These are phyloP conservation scores for Microascus cirrosus DNA, from an alignment of 2,329 filamentous ascomycete genomes.

Conservation along the genomic window DNA sequence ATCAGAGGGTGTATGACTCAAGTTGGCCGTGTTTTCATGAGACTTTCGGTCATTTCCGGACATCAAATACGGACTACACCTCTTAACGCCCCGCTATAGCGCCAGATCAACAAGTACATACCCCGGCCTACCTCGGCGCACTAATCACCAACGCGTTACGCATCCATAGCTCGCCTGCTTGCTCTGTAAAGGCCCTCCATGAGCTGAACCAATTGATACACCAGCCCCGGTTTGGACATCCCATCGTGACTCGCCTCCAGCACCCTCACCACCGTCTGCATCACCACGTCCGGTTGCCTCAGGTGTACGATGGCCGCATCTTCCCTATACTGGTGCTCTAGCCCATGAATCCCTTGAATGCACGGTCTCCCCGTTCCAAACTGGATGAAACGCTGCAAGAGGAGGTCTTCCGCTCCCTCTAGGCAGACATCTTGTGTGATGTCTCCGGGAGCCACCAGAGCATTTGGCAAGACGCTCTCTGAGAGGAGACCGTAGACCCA, in stretches of 20 bases:
- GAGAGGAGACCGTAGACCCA: slow-evolving; percentile 54
- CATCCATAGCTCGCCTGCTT: neutral
- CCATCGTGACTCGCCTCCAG: slow-evolving; percentile 5
- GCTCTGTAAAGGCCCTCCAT: slow-evolving; percentile 7
- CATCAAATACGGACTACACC: neutral
- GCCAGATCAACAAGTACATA: neutral
- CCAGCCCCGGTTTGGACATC: slow-evolving; percentile 2
- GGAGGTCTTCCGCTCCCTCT: slow-evolving; percentile 22
- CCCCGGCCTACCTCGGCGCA: neutral
- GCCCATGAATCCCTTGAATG: slow-evolving; percentile 10
- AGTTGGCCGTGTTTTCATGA: neutral
- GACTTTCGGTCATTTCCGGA: neutral
- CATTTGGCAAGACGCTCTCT: slow-evolving; percentile 21
- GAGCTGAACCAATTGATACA: slow-evolving; percentile 7
- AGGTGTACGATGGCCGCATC: slow-evolving; percentile 4
- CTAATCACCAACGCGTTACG: neutral
- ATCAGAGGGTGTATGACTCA: neutral
- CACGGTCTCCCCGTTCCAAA: slow-evolving; percentile 10
- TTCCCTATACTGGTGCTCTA: slow-evolving; percentile 12
- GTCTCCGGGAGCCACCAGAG: slow-evolving; percentile 22
- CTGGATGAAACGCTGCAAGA: slow-evolving; percentile 18
- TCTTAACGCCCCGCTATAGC: neutral
- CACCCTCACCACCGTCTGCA: slow-evolving; percentile 12
- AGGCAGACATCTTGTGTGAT: slow-evolving; percentile 16
- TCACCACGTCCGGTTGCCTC: slow-evolving; percentile 15